Percentiles rank a stretch among this genome's conserved stretches.
Evolutionary conservation across 805 yeast species (phyloP).

Genomic region (Nadsonia fulvescens): DNA sequence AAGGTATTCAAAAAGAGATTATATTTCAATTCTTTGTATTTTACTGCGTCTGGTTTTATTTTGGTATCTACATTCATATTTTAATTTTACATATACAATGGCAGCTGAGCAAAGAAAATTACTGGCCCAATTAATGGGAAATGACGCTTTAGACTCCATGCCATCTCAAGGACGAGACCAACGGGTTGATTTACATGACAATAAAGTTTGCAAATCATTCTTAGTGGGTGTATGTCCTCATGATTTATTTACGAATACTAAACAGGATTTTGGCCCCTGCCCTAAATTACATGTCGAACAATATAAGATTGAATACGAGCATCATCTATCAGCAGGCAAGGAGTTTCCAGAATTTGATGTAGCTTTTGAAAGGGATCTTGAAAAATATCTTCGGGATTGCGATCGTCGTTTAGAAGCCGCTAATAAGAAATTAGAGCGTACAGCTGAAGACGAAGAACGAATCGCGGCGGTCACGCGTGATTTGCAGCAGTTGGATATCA

Average conservation of each 20-base stretch:
- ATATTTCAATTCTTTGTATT: too few species aligned
- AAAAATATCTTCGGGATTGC: slow-evolving; percentile 44
- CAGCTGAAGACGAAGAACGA: slow-evolving; percentile 53
- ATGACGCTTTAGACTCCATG: slow-evolving; percentile 16
- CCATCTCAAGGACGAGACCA: slow-evolving; percentile 19
- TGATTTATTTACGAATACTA: slow-evolving; percentile 66
- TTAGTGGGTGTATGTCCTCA: slow-evolving; percentile 78
- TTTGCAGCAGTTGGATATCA: slow-evolving; percentile 30
- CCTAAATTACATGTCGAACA: slow-evolving; percentile 59
- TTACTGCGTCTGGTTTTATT: too few species aligned
- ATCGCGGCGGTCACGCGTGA: slow-evolving; percentile 12
- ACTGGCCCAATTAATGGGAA: slow-evolving; percentile 69
- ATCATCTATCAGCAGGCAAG: slow-evolving; percentile 20
- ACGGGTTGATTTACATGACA: slow-evolving; percentile 30
- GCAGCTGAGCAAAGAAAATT: slow-evolving; percentile 63
- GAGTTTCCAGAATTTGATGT: slow-evolving; percentile 28
- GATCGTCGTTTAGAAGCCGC: slow-evolving; percentile 48
- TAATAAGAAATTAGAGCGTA: slow-evolving; percentile 44
- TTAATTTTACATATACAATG: too few species aligned
- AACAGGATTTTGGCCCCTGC: slow-evolving; percentile 68
- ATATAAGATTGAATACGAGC: slow-evolving; percentile 45
- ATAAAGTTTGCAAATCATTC: slow-evolving; percentile 59
- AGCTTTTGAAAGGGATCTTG: slow-evolving; percentile 29
- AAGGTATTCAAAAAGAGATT: too few species aligned
- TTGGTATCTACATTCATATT: too few species aligned